phyloP scores from a whole-genome alignment of 2,329 filamentous ascomycete genomes.

The Fusarium newnesense region DNA sequence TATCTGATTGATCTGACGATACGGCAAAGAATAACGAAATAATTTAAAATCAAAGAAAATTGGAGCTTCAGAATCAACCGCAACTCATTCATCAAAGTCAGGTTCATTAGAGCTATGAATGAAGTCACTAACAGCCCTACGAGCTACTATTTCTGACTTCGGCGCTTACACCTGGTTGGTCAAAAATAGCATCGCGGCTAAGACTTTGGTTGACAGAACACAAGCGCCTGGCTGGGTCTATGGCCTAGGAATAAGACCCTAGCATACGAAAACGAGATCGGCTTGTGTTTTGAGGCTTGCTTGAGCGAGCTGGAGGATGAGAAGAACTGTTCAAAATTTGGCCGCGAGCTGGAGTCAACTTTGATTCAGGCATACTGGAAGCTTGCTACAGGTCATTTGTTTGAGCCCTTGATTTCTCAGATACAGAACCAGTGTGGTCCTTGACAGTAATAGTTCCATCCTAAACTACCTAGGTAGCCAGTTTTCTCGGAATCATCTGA shows the following conservation, averaged over 20 bases:
- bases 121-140: neutral
- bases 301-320: neutral
- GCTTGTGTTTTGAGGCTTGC: neutral
- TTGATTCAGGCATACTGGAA: neutral
- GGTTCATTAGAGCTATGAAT: neutral
- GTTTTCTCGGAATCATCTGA: neutral
- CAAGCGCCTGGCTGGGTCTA: neutral
- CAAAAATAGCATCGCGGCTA: constrained; percentile 42
- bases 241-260: constrained; percentile 15
- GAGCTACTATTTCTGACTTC: neutral
- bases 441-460: neutral
- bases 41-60: neutral
- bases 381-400: neutral
- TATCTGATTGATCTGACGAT: neutral
- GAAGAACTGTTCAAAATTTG: neutral
- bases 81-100: neutral
- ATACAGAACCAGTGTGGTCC: no score
- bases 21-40: neutral
- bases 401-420: neutral
- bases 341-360: neutral
- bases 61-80: neutral
- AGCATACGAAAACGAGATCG: constrained; percentile 3
- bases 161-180: neutral
- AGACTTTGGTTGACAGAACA: neutral
- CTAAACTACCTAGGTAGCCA: no score